phyloP scores from a whole-genome alignment of 148 eudicot genomes.

The Silene uniflora region DNA sequence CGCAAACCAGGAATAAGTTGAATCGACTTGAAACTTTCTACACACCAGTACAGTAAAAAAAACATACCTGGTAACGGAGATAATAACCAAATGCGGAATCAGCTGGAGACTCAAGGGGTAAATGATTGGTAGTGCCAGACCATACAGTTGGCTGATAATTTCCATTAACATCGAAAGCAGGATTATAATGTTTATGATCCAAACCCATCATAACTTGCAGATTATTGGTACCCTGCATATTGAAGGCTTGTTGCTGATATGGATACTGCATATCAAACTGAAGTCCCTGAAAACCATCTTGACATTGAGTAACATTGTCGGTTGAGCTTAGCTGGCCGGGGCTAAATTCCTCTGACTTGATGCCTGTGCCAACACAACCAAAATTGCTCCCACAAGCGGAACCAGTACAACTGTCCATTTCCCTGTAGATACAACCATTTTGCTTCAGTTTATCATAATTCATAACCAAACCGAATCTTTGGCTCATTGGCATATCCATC shows the following conservation, averaged over 20 bases:
- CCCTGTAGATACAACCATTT: conserved; percentile 18
- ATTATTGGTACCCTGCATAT: conserved; percentile 21
- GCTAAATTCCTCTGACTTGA: conserved; percentile 27
- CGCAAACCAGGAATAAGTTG: not conserved
- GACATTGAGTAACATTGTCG: conserved; percentile 28
- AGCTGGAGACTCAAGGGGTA: conserved; percentile 24
- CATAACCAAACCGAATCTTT: not conserved
- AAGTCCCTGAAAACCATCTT: conserved; percentile 29
- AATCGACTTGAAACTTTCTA: no score
- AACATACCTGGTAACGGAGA: conserved; percentile 28
- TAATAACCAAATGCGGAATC: conserved; percentile 25
- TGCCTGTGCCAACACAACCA: conserved; percentile 22
- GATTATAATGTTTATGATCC: conserved; percentile 20
- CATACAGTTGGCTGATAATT: conserved; percentile 25
- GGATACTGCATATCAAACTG: conserved; percentile 27
- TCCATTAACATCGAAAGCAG: conserved; percentile 21
- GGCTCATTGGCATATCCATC: no score
- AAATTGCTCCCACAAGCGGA: conserved; percentile 31
- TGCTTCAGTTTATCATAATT: not conserved
- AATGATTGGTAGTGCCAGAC: conserved; percentile 18
- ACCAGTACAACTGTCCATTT: conserved; percentile 31
- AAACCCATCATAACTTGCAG: conserved; percentile 21
- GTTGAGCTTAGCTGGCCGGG: conserved; percentile 30
- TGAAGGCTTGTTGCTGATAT: conserved; percentile 18
- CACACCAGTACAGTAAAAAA: not conserved